Conservation (phyloP, 1,284 basidiomycete genomes). For the Boletus coffeatus region DNA sequence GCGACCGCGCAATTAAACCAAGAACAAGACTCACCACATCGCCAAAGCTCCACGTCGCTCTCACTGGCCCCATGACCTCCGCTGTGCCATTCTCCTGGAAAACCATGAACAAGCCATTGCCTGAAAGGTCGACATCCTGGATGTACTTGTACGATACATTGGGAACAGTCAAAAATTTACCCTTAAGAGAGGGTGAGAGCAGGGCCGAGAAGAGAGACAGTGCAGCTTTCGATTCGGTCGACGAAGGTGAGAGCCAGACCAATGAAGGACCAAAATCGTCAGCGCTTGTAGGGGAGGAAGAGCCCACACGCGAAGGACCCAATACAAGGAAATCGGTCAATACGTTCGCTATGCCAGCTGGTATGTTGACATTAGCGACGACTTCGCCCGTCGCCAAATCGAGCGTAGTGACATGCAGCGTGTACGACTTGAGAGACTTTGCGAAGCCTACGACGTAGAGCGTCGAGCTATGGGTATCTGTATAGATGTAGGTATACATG, state of each 20-base stretch:
- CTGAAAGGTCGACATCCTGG: conserved; percentile 49
- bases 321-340: conserved; percentile 29
- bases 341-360: conserved; percentile 50
- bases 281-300: conserved; percentile 24
- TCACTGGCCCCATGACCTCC: conserved; percentile 47
- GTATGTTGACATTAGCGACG: conserved; percentile 47
- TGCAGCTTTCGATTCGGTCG: conserved; percentile 11
- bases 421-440: conserved; percentile 57
- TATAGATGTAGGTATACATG: conserved; percentile 56
- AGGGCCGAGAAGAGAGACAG: conserved; percentile 45
- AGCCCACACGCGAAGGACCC: conserved; percentile 34
- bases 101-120: conserved; percentile 47
- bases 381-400: conserved; percentile 51
- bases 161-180: conserved; percentile 40
- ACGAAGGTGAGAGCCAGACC: conserved; percentile 61
- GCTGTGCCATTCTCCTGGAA: conserved; percentile 49
- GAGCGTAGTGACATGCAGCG: conserved; percentile 60
- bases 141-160: conserved; percentile 42
- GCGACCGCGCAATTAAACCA: background rate
- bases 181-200: conserved; percentile 50
- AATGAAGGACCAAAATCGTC: conserved; percentile 34
- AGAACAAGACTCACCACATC: conserved; percentile 42
- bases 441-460: conserved; percentile 68
- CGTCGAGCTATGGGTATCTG: conserved; percentile 39
- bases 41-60: conserved; percentile 52